Evolutionary conservation across 2,329 filamentous ascomycete species (phyloP).

Genomic region (Graphiopsis chlorocephala): DNA sequence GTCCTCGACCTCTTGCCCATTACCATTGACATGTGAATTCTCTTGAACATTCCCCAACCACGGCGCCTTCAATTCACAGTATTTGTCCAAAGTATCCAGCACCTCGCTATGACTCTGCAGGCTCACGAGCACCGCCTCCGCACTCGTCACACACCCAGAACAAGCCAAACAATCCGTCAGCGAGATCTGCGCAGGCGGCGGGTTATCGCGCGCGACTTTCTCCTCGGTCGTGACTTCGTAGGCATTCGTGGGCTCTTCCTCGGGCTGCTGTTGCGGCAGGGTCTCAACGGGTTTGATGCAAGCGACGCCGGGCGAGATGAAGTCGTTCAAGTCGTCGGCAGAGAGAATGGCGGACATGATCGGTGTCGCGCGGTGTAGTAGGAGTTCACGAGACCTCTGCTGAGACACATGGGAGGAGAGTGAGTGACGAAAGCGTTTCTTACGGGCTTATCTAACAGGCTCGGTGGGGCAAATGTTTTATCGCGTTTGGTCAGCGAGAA

Average conservation of each 20-base stretch:
- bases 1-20: constrained; percentile 43
- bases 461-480: constrained; percentile 6
- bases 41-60: not conserved
- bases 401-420: constrained; percentile 29
- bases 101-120: constrained; percentile 93
- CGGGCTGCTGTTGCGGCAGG: constrained; percentile 63
- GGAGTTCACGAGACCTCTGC: constrained; percentile 20
- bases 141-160: constrained; percentile 95
- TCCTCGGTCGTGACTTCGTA: constrained; percentile 96
- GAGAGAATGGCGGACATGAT: constrained; percentile 95
- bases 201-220: constrained; percentile 55
- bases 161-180: constrained; percentile 96
- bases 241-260: constrained; percentile 43
- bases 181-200: constrained; percentile 82
- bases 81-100: constrained; percentile 71
- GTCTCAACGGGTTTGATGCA: constrained; percentile 98
- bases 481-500: constrained; percentile 14
- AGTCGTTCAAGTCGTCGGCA: constrained; percentile 95
- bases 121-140: constrained; percentile 93
- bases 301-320: constrained; percentile 94
- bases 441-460: constrained; percentile 1
- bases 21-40: constrained; percentile 19
- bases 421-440: not conserved
- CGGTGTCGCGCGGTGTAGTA: not conserved
- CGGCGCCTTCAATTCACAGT: constrained; percentile 30